Conservation (phyloP, 2,329 filamentous ascomycete species). For the Ampelomyces quisqualis region DNA sequence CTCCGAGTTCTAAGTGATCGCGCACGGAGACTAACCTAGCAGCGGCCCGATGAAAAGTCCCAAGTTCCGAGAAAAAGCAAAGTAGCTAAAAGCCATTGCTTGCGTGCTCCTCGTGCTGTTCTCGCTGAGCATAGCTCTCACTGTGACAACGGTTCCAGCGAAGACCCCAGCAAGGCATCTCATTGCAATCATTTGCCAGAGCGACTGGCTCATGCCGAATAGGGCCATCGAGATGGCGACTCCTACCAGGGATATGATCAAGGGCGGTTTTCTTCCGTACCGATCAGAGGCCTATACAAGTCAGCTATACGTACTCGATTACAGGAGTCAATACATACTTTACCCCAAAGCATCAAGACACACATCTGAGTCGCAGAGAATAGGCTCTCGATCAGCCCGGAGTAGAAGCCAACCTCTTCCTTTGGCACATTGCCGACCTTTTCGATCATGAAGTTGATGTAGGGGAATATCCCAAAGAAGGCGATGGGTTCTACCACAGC, state of each 20-base stretch:
- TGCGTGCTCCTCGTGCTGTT: slow-evolving; percentile 69
- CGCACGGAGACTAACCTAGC: slow-evolving; percentile 48
- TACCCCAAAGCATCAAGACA: slow-evolving; percentile 76
- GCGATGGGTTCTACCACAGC: slow-evolving; percentile 73
- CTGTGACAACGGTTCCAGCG: slow-evolving; percentile 70
- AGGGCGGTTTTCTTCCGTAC: slow-evolving; percentile 69
- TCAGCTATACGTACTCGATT: slow-evolving; percentile 1
- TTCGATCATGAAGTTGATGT: slow-evolving; percentile 75
- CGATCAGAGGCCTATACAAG: slow-evolving; percentile 58
- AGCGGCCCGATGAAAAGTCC: slow-evolving; percentile 73
- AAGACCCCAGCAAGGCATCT: slow-evolving; percentile 73
- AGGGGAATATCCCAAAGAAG: slow-evolving; percentile 83
- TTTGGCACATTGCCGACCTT: slow-evolving; percentile 62
- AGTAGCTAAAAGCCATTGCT: slow-evolving; percentile 72
- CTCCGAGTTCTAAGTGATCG: too few species aligned
- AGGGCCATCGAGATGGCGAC: slow-evolving; percentile 61
- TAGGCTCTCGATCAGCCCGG: slow-evolving; percentile 68
- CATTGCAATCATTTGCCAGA: slow-evolving; percentile 75
- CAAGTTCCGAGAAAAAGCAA: slow-evolving; percentile 72
- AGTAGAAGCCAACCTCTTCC: slow-evolving; percentile 77
- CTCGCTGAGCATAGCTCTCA: slow-evolving; percentile 76
- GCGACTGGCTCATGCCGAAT: slow-evolving; percentile 66
- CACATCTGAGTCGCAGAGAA: slow-evolving; percentile 75
- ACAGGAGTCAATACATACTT: slow-evolving; percentile 24
- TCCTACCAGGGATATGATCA: slow-evolving; percentile 67